Base-by-base conservation (phyloP, 1,284 basidiomycete species). In the Cryptococcus sp. region DNA sequence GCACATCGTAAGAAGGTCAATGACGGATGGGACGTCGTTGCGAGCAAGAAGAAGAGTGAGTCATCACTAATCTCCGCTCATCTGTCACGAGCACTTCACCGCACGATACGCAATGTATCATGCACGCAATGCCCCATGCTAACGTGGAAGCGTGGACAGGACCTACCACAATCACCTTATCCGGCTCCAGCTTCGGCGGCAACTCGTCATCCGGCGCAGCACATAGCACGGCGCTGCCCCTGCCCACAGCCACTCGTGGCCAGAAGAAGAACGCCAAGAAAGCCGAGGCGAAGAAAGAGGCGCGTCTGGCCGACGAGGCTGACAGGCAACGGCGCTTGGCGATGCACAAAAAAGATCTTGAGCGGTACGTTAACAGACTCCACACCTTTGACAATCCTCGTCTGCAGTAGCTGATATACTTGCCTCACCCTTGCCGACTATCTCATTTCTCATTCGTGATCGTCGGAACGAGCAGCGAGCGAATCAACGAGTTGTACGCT, bases 181-280 rank as follows among this genome's bases (percentile, higher is more conserved):
- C 57, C 42, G 62, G 70, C 25, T 70, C 69, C 17, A 13, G 31
- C 31, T 53, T 53, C 19, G 38, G 56, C n/a, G 40, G 55, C 11
- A 46, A 38, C 22, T 17, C 56, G 17, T 59, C 57, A 4, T 44
- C 49, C 38, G 19, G 39, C 8, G 15, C 56, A 7, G 45, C 45
- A 11, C 50, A 49, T 38, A 53, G 59, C 1, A 65, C 71, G 2
- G 52, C 67, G 2, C 51, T 57, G 1, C 64, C 71, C 0, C 54
- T 71, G 5, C 64, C 68, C 3, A 61, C 62, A 15, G 50, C 69
- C 3, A 75, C 73, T 50, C 70, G 70, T 56, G 49, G 70, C 11
- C 73, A 75, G 60, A 63, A 64, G 59, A 77, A 77, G 70, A 77
- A 77, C 53, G 69, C 68, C 17, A 74, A 75, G 58, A 75, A 76